phyloP scores from a whole-genome alignment of 306 rosid species.

The Prunus mongolica region DNA sequence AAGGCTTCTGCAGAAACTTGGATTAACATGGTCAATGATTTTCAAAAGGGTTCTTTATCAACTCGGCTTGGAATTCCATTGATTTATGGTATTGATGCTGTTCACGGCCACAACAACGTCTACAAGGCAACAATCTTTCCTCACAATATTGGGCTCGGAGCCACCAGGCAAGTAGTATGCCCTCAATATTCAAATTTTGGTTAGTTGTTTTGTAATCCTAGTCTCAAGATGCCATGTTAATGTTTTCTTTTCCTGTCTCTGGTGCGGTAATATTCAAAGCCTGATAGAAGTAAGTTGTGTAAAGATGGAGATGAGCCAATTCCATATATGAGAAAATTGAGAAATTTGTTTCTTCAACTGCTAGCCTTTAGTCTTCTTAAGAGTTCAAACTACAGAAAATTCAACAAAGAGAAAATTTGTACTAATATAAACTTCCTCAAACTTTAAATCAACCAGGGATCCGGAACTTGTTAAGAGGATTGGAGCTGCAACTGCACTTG shows the following conservation, averaged over 20 bases:
- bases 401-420: not conserved
- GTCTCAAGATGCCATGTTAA: no score
- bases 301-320: no score
- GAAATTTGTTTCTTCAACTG: no score
- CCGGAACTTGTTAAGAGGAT: conserved; percentile 32
- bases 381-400: not conserved
- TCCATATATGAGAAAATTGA: no score
- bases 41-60: conserved; percentile 30
- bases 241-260: no score
- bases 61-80: conserved; percentile 39
- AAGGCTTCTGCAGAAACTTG: conserved; percentile 33
- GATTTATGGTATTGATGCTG: conserved; percentile 46
- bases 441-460: conserved; percentile 18
- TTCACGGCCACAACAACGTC: conserved; percentile 41
- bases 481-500: conserved; percentile 40
- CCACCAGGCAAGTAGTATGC: conserved; percentile 26
- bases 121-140: conserved; percentile 36
- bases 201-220: not conserved
- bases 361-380: not conserved
- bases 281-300: no score
- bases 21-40: conserved; percentile 34
- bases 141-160: conserved; percentile 46
- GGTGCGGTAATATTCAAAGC: no score
- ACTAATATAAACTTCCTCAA: not conserved
- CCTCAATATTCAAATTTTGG: not conserved